Conservation (phyloP, 164 flowering plant species). For the Protea cynaroides region DNA sequence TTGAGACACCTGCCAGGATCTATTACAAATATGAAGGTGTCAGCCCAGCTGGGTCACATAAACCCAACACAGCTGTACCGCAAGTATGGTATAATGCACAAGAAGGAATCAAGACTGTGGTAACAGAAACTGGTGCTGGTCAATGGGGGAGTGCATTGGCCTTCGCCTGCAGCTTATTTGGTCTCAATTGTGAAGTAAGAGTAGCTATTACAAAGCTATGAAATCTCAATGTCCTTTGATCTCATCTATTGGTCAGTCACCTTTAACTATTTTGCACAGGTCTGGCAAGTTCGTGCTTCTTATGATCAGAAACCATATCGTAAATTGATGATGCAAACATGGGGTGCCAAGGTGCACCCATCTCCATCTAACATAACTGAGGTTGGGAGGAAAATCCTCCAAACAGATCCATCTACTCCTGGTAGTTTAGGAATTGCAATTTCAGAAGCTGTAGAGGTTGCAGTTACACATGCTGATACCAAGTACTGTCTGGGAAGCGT, state of each 20-base stretch:
- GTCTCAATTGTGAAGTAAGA: conserved; percentile 71
- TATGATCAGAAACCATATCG: conserved; percentile 93
- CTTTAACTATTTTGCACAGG: conserved; percentile 34
- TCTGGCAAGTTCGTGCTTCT: conserved; percentile 98
- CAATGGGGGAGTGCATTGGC: conserved; percentile 96
- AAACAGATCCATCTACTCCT: conserved; percentile 67
- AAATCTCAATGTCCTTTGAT: background rate
- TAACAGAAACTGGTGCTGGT: conserved; percentile 98
- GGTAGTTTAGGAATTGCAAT: conserved; percentile 95
- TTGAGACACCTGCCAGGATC: conserved; percentile 87
- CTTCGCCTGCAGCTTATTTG: conserved; percentile 78
- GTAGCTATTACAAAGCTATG: background rate
- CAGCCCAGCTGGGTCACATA: conserved; percentile 98
- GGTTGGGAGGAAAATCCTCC: conserved; percentile 62
- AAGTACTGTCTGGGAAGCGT: conserved; percentile 96
- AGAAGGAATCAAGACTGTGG: conserved; percentile 73
- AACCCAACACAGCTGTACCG: conserved; percentile 93
- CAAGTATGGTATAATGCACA: conserved; percentile 92
- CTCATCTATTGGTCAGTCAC: background rate
- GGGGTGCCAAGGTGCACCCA: conserved; percentile 98
- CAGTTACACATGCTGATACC: conserved; percentile 61
- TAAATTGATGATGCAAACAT: conserved; percentile 92
- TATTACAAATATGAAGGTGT: conserved; percentile 95
- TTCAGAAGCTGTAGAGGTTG: conserved; percentile 94
- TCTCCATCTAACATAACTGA: conserved; percentile 82